phyloP scores from a whole-genome alignment of 805 yeast genomes.

The Barnettozyma botsteinii region DNA sequence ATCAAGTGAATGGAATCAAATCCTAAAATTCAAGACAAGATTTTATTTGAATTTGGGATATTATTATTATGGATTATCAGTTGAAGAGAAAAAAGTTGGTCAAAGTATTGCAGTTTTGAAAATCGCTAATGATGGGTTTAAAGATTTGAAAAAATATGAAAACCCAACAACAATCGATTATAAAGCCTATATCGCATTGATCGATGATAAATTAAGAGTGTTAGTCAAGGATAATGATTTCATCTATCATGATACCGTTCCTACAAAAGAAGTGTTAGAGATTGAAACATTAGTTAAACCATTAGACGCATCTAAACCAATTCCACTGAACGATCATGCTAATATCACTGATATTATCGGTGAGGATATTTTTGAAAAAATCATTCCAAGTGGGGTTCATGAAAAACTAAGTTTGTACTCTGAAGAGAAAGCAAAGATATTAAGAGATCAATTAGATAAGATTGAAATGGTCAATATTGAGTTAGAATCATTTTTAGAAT shows the following conservation, averaged over 20 bases:
- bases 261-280: slow-evolving; percentile 47
- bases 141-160: slow-evolving; percentile 28
- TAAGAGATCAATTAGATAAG: slow-evolving; percentile 69
- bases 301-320: slow-evolving; percentile 60
- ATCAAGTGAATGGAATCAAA: slow-evolving; percentile 44
- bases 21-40: slow-evolving; percentile 43
- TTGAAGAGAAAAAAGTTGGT: slow-evolving; percentile 63
- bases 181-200: slow-evolving; percentile 26
- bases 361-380: slow-evolving; percentile 62
- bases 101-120: slow-evolving; percentile 63
- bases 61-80: slow-evolving; percentile 50
- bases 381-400: slow-evolving; percentile 82
- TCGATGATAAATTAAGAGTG: slow-evolving; percentile 32
- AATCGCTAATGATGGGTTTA: slow-evolving; percentile 40
- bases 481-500: slow-evolving; percentile 72
- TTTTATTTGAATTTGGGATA: slow-evolving; percentile 57
- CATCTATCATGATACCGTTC: slow-evolving; percentile 76
- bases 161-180: slow-evolving; percentile 30
- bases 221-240: slow-evolving; percentile 82
- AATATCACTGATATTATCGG: slow-evolving; percentile 41
- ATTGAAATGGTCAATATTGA: slow-evolving; percentile 78
- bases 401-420: slow-evolving; percentile 84
- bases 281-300: slow-evolving; percentile 52
- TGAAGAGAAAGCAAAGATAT: slow-evolving; percentile 76
- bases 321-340: slow-evolving; percentile 42